Percentiles rank a stretch among this genome's conserved stretches.
phyloP scores from a whole-genome alignment of 169 alveolate genomes.

The Plasmodium coatneyi region DNA sequence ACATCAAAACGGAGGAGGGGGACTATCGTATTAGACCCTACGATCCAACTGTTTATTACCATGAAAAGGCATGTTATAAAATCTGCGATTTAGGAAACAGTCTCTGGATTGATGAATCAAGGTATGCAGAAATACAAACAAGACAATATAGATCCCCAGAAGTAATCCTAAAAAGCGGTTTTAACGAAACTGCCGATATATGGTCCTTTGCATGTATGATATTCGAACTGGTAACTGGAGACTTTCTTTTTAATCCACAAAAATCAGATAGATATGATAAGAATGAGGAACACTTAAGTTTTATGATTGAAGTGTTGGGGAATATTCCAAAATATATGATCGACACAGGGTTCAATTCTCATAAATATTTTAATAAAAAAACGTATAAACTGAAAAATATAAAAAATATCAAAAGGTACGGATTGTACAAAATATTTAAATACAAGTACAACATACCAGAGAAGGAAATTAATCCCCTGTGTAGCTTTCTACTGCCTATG shows the following conservation, averaged over 20 bases:
- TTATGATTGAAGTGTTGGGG: slow-evolving; percentile 93
- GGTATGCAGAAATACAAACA: slow-evolving; percentile 97
- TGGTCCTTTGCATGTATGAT: slow-evolving; percentile 99
- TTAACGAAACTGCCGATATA: slow-evolving; percentile 96
- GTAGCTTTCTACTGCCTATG: slow-evolving; percentile 90
- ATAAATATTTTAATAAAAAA: slow-evolving; percentile 39
- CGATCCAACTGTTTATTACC: slow-evolving; percentile 80
- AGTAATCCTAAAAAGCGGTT: slow-evolving; percentile 95
- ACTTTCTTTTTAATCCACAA: slow-evolving; percentile 97
- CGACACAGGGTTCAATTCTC: slow-evolving; percentile 85
- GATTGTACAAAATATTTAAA: slow-evolving; percentile 87
- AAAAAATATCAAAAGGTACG: slow-evolving; percentile 81
- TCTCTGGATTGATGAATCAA: slow-evolving; percentile 97
- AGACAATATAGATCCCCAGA: slow-evolving; percentile 99
- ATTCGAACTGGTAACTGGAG: slow-evolving; percentile 98
- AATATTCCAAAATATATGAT: slow-evolving; percentile 92
- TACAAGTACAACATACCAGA: slow-evolving; percentile 88
- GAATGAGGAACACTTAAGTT: slow-evolving; percentile 79
- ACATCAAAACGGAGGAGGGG: slow-evolving; percentile 80
- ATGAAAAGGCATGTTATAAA: slow-evolving; percentile 87
- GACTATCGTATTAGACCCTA: slow-evolving; percentile 78
- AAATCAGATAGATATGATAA: slow-evolving; percentile 85
- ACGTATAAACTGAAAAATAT: slow-evolving; percentile 67
- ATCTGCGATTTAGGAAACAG: slow-evolving; percentile 99
- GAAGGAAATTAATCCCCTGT: slow-evolving; percentile 88